phyloP scores from a whole-genome alignment of 1,284 basidiomycete genomes.

The Melampsora americana region DNA sequence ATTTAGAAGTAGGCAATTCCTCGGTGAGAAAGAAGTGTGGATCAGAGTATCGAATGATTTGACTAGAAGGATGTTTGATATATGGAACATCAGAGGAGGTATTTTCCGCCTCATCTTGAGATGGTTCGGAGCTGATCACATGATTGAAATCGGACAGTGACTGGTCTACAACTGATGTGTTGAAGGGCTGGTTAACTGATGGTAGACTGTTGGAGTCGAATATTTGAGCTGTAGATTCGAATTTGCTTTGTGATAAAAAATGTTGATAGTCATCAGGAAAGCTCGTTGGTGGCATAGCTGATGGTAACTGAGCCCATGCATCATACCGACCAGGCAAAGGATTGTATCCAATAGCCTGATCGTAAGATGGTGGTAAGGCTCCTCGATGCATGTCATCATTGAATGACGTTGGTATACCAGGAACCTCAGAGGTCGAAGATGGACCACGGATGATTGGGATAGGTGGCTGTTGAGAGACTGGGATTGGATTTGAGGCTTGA shows the following conservation, averaged over 20 bases:
- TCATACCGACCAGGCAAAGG: background rate
- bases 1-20: background rate
- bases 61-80: background rate
- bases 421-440: background rate
- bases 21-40: slow-evolving; percentile 28
- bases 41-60: background rate
- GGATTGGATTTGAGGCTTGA: background rate
- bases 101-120: background rate
- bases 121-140: background rate
- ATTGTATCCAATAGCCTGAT: slow-evolving; percentile 16
- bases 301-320: background rate
- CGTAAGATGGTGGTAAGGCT: slow-evolving; percentile 10
- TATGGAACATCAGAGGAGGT: background rate
- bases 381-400: slow-evolving; percentile 1
- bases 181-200: background rate
- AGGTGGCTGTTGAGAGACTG: background rate
- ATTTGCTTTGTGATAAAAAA: background rate
- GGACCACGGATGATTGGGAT: background rate
- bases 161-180: background rate
- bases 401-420: background rate
- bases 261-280: background rate
- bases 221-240: background rate
- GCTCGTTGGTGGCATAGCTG: background rate
- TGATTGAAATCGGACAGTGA: background rate
- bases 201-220: background rate